Evolutionary conservation across 1,284 basidiomycete genomes (phyloP), one percentile per base, ranked within the genome.

Genomic region (Naganishia sp.): DNA sequence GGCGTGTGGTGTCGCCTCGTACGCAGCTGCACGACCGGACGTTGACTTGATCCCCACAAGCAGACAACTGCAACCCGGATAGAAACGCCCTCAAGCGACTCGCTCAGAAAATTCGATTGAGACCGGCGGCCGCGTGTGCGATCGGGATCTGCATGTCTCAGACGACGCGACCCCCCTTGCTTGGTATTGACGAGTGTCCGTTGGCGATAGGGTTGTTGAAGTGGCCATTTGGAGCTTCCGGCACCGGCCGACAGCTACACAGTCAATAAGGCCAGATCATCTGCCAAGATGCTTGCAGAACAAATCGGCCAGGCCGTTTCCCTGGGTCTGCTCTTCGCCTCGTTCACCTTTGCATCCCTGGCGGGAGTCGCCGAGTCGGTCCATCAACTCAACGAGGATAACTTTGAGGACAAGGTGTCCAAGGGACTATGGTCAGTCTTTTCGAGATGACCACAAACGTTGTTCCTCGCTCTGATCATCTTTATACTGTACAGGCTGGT

Each of bases 391-490:
- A 88, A 85, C 0, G 85, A 87, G 1, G 85, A 86, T 61, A 86
- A 85, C 70, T 92, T 92, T 76, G 78, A 84, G 18, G 68, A 80
- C 3, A 83, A 84, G 1, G 83, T 86, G 6, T 74, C 84, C 0
- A 72, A 82, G 0, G 90, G 90, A 7, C 79, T 87, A n/a, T 92
- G 89, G 90, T 87, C 65, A 55, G 84, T 74, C 15, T 3, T 25
- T 32, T 13, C 15, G 23, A 21, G 15, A 23, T n/a, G 6, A 35
- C 31, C 18, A 13, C 21, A n/a, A n/a, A 35, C 46, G 21, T 65
- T 4, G 55, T 15, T 45, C 17, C 46, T 23, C 17, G 39, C 18
- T 32, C 52, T 49, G 15, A 55, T 56, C 47, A 4, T 42, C 32
- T 31, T 21, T 42, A 15, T 32, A 51, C 5, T 11, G 2, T 31